phyloP scores from a whole-genome alignment of 345 rosid genomes.

The Eucalyptus sp. region DNA sequence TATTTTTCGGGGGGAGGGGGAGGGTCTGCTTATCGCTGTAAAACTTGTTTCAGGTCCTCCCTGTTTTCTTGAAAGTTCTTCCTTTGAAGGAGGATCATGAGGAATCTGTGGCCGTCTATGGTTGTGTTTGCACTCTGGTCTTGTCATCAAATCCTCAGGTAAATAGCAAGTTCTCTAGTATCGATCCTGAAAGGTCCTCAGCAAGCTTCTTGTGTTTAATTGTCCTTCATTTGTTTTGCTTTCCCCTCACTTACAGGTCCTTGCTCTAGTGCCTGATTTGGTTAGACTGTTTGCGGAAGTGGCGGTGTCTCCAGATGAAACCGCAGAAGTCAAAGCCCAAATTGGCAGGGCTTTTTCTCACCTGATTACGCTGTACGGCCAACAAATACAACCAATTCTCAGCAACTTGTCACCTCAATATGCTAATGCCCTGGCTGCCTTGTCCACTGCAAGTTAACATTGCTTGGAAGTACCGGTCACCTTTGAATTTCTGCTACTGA shows the following conservation, averaged over 20 bases:
- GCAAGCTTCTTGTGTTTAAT: neutral
- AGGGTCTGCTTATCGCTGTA: neutral
- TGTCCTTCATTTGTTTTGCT: neutral
- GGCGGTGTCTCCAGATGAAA: conserved; percentile 67
- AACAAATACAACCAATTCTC: conserved; percentile 80
- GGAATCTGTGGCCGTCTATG: conserved; percentile 84
- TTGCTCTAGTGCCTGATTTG: conserved; percentile 71
- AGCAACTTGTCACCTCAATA: conserved; percentile 64
- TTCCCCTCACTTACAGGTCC: conserved; percentile 35
- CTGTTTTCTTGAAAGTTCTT: conserved; percentile 78
- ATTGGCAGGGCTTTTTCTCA: conserved; percentile 85
- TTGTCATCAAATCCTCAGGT: conserved; percentile 84
- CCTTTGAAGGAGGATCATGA: conserved; percentile 93
- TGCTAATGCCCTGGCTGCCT: conserved; percentile 73
- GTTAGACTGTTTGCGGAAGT: conserved; percentile 87
- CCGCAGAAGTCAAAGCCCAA: conserved; percentile 73
- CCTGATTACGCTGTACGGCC: conserved; percentile 63
- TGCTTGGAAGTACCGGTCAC: neutral
- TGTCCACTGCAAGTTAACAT: conserved; percentile 50
- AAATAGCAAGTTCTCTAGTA: neutral
- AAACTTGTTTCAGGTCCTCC: conserved; percentile 57
- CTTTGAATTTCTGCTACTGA: neutral
- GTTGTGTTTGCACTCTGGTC: conserved; percentile 72
- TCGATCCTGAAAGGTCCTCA: neutral
- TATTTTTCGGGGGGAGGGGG: no score